A percentile compares a stretch with the other conserved stretches of the same genome.
phyloP scores from a whole-genome alignment of 352 stramenopile species.

The Pythium angustatum region DNA sequence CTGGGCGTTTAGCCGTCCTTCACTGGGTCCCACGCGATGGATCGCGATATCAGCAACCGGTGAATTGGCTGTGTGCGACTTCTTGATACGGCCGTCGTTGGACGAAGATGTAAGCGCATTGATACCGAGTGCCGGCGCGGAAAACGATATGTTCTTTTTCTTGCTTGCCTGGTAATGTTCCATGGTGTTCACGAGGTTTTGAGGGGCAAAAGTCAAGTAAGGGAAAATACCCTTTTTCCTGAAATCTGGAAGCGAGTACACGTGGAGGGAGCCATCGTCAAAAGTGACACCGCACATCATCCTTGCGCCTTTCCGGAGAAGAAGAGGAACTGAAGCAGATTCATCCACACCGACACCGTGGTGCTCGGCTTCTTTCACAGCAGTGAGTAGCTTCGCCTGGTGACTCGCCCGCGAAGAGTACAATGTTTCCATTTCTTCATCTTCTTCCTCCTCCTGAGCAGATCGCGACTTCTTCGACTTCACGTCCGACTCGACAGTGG shows the following conservation, averaged over 20 bases:
- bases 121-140: conserved; percentile 64
- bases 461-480: conserved; percentile 25
- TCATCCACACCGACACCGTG: conserved; percentile 32
- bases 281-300: conserved; percentile 87
- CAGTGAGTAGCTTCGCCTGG: conserved; percentile 30
- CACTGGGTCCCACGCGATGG: conserved; percentile 74
- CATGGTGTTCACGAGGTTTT: conserved; percentile 77
- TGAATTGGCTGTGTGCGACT: conserved; percentile 79
- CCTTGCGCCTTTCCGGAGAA: conserved; percentile 49
- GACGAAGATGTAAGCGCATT: conserved; percentile 66
- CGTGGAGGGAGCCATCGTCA: conserved; percentile 76
- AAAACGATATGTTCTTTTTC: conserved; percentile 56
- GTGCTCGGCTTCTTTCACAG: conserved; percentile 25
- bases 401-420: conserved; percentile 56
- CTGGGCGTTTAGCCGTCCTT: conserved; percentile 71
- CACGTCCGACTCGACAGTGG: conserved; percentile 33
- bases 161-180: conserved; percentile 58
- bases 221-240: conserved; percentile 79
- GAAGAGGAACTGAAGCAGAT: conserved; percentile 54
- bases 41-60: conserved; percentile 83
- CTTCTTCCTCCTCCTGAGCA: conserved; percentile 40
- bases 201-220: conserved; percentile 80
- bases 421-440: conserved; percentile 74
- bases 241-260: conserved; percentile 85
- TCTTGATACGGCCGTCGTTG: conserved; percentile 81